phyloP scores from a whole-genome alignment of 495 filamentous ascomycete genomes.

The Hypoxylon fragiforme region DNA sequence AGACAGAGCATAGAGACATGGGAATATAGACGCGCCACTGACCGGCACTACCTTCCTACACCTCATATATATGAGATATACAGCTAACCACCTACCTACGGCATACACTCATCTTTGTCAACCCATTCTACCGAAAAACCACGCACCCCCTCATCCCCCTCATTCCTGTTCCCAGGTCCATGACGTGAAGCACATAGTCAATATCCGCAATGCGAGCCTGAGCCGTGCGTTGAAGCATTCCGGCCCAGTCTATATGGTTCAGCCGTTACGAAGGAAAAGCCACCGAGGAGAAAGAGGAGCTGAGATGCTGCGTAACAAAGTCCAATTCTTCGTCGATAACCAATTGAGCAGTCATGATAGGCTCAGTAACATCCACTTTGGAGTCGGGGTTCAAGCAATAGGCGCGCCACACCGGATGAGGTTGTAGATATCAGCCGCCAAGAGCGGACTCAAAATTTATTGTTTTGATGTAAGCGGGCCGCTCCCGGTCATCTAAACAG shows the following conservation, averaged over 20 bases:
- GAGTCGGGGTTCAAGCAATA: conserved; percentile 1
- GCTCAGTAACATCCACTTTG: background rate
- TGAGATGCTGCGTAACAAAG: no score
- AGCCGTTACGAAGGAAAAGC: background rate
- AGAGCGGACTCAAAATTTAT: conserved; percentile 2
- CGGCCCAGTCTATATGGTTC: background rate
- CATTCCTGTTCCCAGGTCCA: background rate
- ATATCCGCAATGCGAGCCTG: background rate
- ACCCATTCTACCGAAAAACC: background rate
- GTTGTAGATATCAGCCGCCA: background rate
- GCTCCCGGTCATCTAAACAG: background rate
- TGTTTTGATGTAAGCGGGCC: conserved; percentile 12
- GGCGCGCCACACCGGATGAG: background rate
- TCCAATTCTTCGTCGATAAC: conserved; percentile 2
- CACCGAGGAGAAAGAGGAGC: background rate
- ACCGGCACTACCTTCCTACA: background rate
- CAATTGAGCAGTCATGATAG: conserved; percentile 11
- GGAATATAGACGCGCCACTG: background rate
- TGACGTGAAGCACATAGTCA: background rate
- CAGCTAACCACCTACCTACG: background rate
- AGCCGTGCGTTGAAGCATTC: background rate
- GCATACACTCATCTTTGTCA: background rate
- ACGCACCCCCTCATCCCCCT: background rate
- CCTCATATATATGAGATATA: conserved; percentile 6
- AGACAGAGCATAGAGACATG: background rate